A percentile compares a stretch with the other conserved stretches of the same genome.
Evolutionary conservation across 2,329 filamentous ascomycete genomes (phyloP).

Genomic region (Arthrobotrys musiformis): DNA sequence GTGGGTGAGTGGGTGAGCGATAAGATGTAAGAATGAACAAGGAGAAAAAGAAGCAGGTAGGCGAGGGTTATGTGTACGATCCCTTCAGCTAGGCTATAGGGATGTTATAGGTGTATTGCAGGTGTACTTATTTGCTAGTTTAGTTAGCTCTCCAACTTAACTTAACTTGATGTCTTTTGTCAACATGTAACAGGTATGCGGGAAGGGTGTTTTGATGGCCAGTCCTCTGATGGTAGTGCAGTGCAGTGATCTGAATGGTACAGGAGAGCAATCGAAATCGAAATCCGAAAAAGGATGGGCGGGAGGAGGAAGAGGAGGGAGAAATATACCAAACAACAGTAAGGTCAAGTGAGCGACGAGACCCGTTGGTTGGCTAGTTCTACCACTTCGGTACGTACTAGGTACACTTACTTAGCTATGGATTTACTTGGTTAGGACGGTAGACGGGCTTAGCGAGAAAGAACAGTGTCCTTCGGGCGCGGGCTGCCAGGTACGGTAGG

Average conservation of each 20-base stretch:
- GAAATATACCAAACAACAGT: slow-evolving; percentile 51
- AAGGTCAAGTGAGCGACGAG: slow-evolving; percentile 46
- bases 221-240: slow-evolving; percentile 5
- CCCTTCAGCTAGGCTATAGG: slow-evolving; percentile 26
- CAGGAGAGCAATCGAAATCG: slow-evolving; percentile 42
- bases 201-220: slow-evolving; percentile 8
- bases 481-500: slow-evolving; percentile 50
- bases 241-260: slow-evolving; percentile 3
- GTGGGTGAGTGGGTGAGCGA: neutral
- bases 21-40: slow-evolving; percentile 13
- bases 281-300: slow-evolving; percentile 53
- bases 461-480: slow-evolving; percentile 32
- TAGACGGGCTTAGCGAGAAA: slow-evolving; percentile 56
- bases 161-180: neutral
- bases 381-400: too few relatives aligned
- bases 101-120: slow-evolving; percentile 20
- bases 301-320: slow-evolving; percentile 42
- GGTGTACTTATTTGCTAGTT: neutral
- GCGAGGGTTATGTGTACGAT: slow-evolving; percentile 17
- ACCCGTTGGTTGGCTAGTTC: slow-evolving; percentile 53
- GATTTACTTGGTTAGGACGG: slow-evolving; percentile 27
- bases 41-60: slow-evolving; percentile 18
- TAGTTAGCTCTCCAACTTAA: slow-evolving; percentile 5
- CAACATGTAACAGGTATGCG: too few relatives aligned
- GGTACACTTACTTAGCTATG: too few relatives aligned